Base-by-base conservation (phyloP, 148 eudicot genomes). In the Dianthus caryophyllus region DNA sequence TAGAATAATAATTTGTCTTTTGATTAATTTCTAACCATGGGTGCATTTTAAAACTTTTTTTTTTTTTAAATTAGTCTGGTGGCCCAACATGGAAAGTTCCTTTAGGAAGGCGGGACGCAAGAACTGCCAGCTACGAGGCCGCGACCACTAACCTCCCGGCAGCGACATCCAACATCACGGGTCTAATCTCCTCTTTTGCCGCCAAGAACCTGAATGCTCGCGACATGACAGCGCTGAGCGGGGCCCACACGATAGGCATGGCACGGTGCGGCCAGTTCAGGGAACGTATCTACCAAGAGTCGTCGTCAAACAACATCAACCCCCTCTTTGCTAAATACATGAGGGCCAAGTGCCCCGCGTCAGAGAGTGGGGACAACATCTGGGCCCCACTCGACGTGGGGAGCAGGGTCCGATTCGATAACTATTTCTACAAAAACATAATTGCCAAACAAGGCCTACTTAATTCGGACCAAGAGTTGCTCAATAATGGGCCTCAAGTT, bases 391-490 rank as follows among this genome's bases (percentile, higher is more conserved):
- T 84, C 1, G 88, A 84, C 53, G 24, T 54, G 17, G 50, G 52
- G 30, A 68, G 80, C 12, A 79, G 88, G 0, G 61, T 12, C 9
- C 38, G 36, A 9, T 87, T 87, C 48, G 83, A 76, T 17, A 80
- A 82, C 38, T 58, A 71, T 8, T 82, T 76, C 52, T 84, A 63
- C 71, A 29, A 65, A 59, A 75, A 71, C 66, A 61, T 86, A 0
- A 21, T 79, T 71, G 61, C 55, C 22, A 61, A 30, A 54, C 75
- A 69, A n/a, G 91, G 84, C 47, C 76, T 86, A 2, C 73, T 86
- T 21, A 82, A 80, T 41, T 84, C 88, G 2, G 91, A 86, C 68
- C 91, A 86, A 38, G 81, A 68, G 64, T 75, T 86, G 2, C 71
- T 75, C 59, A 79, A 80, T 76, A 71, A 49, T 50, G 82, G 84